Base-by-base conservation (phyloP, 2,329 filamentous ascomycete genomes). In the Ciborinia camelliae region DNA sequence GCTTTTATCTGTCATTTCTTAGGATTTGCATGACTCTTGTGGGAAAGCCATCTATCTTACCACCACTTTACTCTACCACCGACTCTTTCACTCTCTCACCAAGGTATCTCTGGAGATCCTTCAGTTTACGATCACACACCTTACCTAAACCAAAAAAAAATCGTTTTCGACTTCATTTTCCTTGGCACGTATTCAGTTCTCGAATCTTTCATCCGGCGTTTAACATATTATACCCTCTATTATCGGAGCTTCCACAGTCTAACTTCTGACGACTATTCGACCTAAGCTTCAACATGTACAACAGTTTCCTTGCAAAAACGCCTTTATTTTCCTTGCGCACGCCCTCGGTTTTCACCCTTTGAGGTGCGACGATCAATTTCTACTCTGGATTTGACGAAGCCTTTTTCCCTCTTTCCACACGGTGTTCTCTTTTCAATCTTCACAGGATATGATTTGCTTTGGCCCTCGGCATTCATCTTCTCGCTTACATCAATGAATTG, bases 1-100 rank as follows among this genome's bases (percentile, higher is more conserved):
- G 35, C n/a, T 39, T n/a, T 41, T 30, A 28, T 32, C 41, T 50
- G 39, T 48, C 37, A 28, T 51, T 51, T 59, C 37, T 43, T 62
- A 41, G 50, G 50, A 54, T 54, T 32, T 62, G 60, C 60, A 47
- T 43, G 37, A 62, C 41, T 63, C 52, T 58, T 63, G 61, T 63
- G 61, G 61, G 41, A 63, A 63, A 9, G 14, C 20, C 43, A 48
- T n/a, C n/a, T 61, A n/a, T 57, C 30, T 15, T 43, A 53, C 51
- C 43, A 47, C 43, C 4, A 14, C 3, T 12, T 14, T 7, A 45
- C 20, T 35, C 14, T 8, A 45, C 8, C 14, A 20, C 28, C 26
- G 50, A 54, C 28, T 12, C 30, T 20, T 28, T 26, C 55, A 35
- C 14, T n/a, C 35, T 35, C 55, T 35, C 28, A 14, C 39, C 28